A percentile compares a stretch with the other conserved stretches of the same genome.
These are phyloP conservation scores for Phaeosphaeria sp. DNA, from an alignment of 2,329 filamentous ascomycete genomes.

Conservation along the genomic window DNA sequence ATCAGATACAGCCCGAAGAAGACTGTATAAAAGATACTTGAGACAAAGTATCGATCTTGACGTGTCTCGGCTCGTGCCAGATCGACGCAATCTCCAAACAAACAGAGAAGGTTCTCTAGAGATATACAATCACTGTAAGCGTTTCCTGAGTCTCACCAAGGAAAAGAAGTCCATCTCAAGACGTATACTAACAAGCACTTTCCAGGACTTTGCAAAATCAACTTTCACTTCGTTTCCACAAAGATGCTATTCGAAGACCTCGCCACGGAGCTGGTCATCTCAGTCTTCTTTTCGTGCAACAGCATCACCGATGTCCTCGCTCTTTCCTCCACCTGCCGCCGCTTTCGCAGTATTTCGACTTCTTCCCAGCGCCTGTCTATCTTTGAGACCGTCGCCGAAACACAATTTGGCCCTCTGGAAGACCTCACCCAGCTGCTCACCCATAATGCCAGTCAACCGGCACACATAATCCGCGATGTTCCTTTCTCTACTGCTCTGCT, in stretches of 20 bases:
- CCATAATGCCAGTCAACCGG: constrained; percentile 65
- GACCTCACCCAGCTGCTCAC: constrained; percentile 67
- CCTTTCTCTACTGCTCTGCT: constrained; percentile 63
- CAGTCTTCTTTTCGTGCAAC: constrained; percentile 62
- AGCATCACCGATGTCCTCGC: constrained; percentile 61
- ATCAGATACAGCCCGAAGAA: constrained; percentile 12
- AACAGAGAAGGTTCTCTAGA: background rate
- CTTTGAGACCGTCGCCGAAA: constrained; percentile 60
- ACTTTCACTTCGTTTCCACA: constrained; percentile 12
- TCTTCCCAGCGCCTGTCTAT: constrained; percentile 63
- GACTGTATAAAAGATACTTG: background rate
- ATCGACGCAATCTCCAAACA: background rate
- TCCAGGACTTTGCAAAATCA: constrained; percentile 1
- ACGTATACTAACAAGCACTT: background rate
- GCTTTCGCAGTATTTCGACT: constrained; percentile 60
- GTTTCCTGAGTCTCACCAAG: background rate
- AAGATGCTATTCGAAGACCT: constrained; percentile 63
- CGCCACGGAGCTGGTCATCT: constrained; percentile 65
- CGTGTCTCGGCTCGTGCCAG: background rate
- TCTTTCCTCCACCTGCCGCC: constrained; percentile 62
- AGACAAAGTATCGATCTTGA: background rate
- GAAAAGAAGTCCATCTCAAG: background rate
- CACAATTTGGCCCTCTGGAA: constrained; percentile 64
- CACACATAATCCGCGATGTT: constrained; percentile 60
- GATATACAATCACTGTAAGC: background rate